Evolutionary conservation across 768 basidiomycete genomes (phyloP).

Genomic region (Leccinum truebloodii): DNA sequence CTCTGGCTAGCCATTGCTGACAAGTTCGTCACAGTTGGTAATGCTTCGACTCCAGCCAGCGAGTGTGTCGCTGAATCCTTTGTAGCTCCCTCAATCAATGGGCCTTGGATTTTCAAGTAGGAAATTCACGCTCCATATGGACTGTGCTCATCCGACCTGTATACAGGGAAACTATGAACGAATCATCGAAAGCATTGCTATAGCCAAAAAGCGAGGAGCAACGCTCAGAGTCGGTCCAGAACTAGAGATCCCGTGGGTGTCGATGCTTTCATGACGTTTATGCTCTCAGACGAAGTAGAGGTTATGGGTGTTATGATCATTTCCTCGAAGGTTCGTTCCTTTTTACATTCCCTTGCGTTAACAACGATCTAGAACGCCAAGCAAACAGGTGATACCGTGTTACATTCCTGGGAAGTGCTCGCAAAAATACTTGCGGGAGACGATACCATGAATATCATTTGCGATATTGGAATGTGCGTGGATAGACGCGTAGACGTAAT

Average conservation of each 20-base stretch:
- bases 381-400: constrained; percentile 81
- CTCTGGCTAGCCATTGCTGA: neutral
- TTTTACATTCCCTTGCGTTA: neutral
- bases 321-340: constrained; percentile 81
- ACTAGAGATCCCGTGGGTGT: constrained; percentile 84
- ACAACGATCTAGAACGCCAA: neutral
- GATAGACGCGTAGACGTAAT: neutral
- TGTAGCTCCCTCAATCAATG: constrained; percentile 92
- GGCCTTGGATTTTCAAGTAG: constrained; percentile 92
- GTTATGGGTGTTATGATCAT: constrained; percentile 97
- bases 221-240: constrained; percentile 95
- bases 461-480: constrained; percentile 93
- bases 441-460: constrained; percentile 81
- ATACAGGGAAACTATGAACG: constrained; percentile 88
- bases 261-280: neutral
- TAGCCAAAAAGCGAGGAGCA: constrained; percentile 88
- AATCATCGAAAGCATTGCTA: constrained; percentile 81
- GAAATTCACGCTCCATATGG: constrained; percentile 5
- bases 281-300: constrained; percentile 46
- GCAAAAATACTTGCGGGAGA: constrained; percentile 86
- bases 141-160: neutral
- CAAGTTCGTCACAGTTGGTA: constrained; percentile 26
- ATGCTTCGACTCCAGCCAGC: neutral
- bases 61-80: constrained; percentile 18
- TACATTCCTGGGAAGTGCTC: constrained; percentile 98